Evolutionary conservation across 2,329 filamentous ascomycete species (phyloP), one percentile per base, ranked within the genome.

Genomic region (Alternaria angustiovoidea): DNA sequence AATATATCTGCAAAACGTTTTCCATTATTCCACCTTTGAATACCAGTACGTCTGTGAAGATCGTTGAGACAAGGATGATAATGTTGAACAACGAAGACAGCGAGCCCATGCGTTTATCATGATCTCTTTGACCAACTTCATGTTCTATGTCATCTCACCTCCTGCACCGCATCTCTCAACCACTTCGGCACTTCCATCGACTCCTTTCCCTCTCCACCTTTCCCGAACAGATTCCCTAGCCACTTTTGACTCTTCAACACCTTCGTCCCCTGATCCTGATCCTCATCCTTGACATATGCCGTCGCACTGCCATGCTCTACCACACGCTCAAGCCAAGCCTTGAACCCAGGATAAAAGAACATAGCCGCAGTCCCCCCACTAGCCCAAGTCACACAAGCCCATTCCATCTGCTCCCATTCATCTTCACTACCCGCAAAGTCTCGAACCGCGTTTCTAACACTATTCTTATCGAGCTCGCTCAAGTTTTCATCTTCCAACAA

Each of bases 371-470:
- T 36, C 20, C 20, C 22, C 8, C 48, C 48, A 39, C 32, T 36
- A 12, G 48, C 48, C 48, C 48, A 51, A 3, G 32, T 51, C 9
- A 38, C 20, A 51, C 48, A 39, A 9, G 20, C 20, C 32, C 32
- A 26, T 3, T 39, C 20, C 14, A 51, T 39, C 20, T 51, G 2
- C 8, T 51, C 48, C 32, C 20, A 38, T 7, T 51, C 16, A 11
- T 39, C 8, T 39, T 48, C 28, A 16, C 28, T 48, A 22, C 44
- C 28, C 2, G n/a, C 28, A 0, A 48, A 48, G 22, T 22, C 44
- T 2, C 6, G 28, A 34, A 8, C 44, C 28, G 1, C 32, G 8
- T 5, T 48, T 28, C 7, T 34, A 9, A 36, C 32, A 36, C 11
- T 36, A 7, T 36, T 16, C 5, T 36, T 6, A 7, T 36, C 14